Evolutionary conservation across 2,329 filamentous ascomycete genomes (phyloP).

Genomic region (Alternaria sp.): DNA sequence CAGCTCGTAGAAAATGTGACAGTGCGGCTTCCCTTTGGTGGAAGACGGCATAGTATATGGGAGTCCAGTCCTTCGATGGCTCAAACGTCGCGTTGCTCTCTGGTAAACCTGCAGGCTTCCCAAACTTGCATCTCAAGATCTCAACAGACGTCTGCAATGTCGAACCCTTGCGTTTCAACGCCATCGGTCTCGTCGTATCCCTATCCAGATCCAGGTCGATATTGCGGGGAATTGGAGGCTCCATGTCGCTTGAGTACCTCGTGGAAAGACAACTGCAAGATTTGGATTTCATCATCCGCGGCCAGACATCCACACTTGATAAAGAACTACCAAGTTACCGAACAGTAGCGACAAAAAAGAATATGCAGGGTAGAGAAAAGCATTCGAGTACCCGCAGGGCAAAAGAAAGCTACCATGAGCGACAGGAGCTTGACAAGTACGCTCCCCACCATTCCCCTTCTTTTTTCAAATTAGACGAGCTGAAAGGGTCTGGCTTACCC

Average conservation of each 20-base stretch:
- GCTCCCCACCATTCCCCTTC: slow-evolving; percentile 10
- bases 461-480: slow-evolving; percentile 9
- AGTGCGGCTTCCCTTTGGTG: slow-evolving; percentile 46
- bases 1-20: slow-evolving; percentile 39
- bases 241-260: slow-evolving; percentile 20
- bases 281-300: slow-evolving; percentile 22
- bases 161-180: slow-evolving; percentile 30
- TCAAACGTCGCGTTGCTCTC: slow-evolving; percentile 16
- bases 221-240: slow-evolving; percentile 29
- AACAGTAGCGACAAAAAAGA: slow-evolving; percentile 3
- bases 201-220: slow-evolving; percentile 25
- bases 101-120: slow-evolving; percentile 25
- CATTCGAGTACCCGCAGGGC: background rate
- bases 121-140: slow-evolving; percentile 42
- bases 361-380: slow-evolving; percentile 12
- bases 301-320: slow-evolving; percentile 12
- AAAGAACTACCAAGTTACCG: slow-evolving; percentile 5
- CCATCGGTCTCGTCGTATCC: slow-evolving; percentile 10
- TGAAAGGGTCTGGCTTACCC: slow-evolving; percentile 5
- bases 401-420: slow-evolving; percentile 6
- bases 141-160: slow-evolving; percentile 45
- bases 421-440: slow-evolving; percentile 15
- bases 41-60: slow-evolving; percentile 43
- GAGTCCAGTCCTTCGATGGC: slow-evolving; percentile 43
- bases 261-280: slow-evolving; percentile 31